phyloP scores from a whole-genome alignment of 371 early-diverging fungal species.

The Funneliformis caledonium region DNA sequence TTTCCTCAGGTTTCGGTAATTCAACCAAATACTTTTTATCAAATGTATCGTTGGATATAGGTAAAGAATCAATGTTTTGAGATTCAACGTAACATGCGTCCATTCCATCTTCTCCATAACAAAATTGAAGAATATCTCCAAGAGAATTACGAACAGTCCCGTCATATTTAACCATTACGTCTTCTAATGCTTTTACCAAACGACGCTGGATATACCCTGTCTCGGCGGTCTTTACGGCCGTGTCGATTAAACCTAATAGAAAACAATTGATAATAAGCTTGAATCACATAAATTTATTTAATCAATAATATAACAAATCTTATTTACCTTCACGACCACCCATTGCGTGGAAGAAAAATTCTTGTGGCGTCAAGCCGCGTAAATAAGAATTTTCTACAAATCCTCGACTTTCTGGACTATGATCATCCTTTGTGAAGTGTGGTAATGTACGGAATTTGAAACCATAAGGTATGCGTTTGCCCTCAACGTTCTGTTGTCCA shows the following conservation, averaged over 20 bases:
- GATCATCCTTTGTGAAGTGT: conserved; percentile 98
- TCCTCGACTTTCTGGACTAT: conserved; percentile 95
- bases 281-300: neutral
- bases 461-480: conserved; percentile 98
- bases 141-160: conserved; percentile 96
- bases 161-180: conserved; percentile 98
- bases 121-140: conserved; percentile 94
- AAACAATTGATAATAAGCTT: neutral
- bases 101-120: conserved; percentile 99
- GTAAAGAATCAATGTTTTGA: conserved; percentile 77
- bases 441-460: conserved; percentile 97
- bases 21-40: conserved; percentile 83
- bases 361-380: conserved; percentile 97
- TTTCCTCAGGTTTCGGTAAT: conserved; percentile 60
- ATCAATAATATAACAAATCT: conserved; percentile 45
- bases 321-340: conserved; percentile 95
- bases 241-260: conserved; percentile 84
- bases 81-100: conserved; percentile 94
- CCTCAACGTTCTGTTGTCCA: conserved; percentile 99
- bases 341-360: conserved; percentile 99
- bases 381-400: conserved; percentile 99
- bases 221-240: conserved; percentile 99
- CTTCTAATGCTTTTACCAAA: conserved; percentile 98
- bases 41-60: conserved; percentile 72
- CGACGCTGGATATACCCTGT: conserved; percentile 99